A percentile compares a stretch with the other conserved stretches of the same genome.
Evolutionary conservation across 768 basidiomycete species (phyloP).

Genomic region (Lactarius akahatsu): DNA sequence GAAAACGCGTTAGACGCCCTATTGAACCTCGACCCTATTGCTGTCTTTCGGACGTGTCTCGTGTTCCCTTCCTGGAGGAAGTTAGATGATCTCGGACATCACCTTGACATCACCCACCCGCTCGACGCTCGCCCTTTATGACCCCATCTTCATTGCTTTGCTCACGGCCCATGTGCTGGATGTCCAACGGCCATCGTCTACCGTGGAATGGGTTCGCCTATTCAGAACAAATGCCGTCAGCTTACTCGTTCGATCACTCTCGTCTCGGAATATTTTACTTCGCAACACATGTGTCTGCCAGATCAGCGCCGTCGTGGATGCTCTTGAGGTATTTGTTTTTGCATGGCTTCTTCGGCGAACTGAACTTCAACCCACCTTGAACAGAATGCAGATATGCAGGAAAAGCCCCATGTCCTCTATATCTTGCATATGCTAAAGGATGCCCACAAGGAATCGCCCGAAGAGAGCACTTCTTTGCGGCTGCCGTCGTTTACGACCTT

Average conservation of each 20-base stretch:
- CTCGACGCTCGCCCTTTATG: constrained; percentile 58
- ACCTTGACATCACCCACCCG: constrained; percentile 27
- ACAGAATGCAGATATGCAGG: constrained; percentile 67
- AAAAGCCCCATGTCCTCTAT: constrained; percentile 69
- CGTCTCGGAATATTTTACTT: constrained; percentile 58
- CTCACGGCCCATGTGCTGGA: constrained; percentile 66
- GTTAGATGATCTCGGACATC: constrained; percentile 41
- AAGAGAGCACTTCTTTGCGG: constrained; percentile 45
- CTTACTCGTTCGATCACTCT: constrained; percentile 68
- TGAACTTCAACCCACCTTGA: constrained; percentile 34
- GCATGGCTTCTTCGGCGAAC: not conserved
- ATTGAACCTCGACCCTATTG: constrained; percentile 63
- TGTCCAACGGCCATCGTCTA: constrained; percentile 55
- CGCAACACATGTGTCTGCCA: constrained; percentile 62
- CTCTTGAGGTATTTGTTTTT: constrained; percentile 55
- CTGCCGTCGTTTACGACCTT: constrained; percentile 79
- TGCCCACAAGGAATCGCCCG: constrained; percentile 44
- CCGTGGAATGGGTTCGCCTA: constrained; percentile 81
- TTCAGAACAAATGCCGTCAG: constrained; percentile 79
- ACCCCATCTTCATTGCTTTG: constrained; percentile 73
- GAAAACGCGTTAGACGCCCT: constrained; percentile 61
- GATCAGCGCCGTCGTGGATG: constrained; percentile 57
- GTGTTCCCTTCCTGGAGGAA: constrained; percentile 67
- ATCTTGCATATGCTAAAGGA: constrained; percentile 68
- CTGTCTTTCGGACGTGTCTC: constrained; percentile 68